A percentile compares a stretch with the other conserved stretches of the same genome.
phyloP scores from a whole-genome alignment of 768 basidiomycete genomes.

The Porphyrellus cyaneotinctus region DNA sequence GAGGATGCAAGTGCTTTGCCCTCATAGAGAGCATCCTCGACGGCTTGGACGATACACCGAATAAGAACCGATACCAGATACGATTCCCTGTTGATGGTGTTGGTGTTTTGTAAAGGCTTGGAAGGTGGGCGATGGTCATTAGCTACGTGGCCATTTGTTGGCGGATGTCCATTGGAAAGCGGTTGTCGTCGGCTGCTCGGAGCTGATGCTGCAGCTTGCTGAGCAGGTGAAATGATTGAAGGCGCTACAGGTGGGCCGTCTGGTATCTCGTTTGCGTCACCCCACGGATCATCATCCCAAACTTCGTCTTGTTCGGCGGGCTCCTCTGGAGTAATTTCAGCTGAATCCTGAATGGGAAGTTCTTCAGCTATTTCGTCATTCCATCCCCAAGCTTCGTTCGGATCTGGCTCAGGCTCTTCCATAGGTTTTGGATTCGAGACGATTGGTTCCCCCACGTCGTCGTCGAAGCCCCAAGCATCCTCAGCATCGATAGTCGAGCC shows the following conservation, averaged over 20 bases:
- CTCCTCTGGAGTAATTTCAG: constrained; percentile 18
- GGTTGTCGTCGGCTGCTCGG: constrained; percentile 59
- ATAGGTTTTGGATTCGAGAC: constrained; percentile 17
- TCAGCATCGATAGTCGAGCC: constrained; percentile 26
- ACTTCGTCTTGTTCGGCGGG: constrained; percentile 41
- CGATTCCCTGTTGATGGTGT: constrained; percentile 37
- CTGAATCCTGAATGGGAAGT: constrained; percentile 14
- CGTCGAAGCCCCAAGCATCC: constrained; percentile 53
- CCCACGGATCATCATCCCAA: constrained; percentile 75
- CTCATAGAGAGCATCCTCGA: constrained; percentile 63
- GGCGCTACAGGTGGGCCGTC: constrained; percentile 27
- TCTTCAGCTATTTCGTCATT: constrained; percentile 43
- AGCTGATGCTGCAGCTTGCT: constrained; percentile 31
- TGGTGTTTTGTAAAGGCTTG: constrained; percentile 18
- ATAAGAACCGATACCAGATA: constrained; percentile 59
- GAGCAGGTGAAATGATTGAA: constrained; percentile 22
- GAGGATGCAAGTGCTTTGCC: constrained; percentile 60
- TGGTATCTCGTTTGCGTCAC: constrained; percentile 38
- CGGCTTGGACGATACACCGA: constrained; percentile 49
- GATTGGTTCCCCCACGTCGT: constrained; percentile 32
- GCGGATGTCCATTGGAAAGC: constrained; percentile 8
- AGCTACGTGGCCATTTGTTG: constrained; percentile 23
- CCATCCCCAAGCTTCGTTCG: constrained; percentile 74
- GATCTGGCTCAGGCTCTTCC: constrained; percentile 34
- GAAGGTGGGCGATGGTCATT: constrained; percentile 13